phyloP scores from a whole-genome alignment of 768 basidiomycete species.

The Royoungia palumana region DNA sequence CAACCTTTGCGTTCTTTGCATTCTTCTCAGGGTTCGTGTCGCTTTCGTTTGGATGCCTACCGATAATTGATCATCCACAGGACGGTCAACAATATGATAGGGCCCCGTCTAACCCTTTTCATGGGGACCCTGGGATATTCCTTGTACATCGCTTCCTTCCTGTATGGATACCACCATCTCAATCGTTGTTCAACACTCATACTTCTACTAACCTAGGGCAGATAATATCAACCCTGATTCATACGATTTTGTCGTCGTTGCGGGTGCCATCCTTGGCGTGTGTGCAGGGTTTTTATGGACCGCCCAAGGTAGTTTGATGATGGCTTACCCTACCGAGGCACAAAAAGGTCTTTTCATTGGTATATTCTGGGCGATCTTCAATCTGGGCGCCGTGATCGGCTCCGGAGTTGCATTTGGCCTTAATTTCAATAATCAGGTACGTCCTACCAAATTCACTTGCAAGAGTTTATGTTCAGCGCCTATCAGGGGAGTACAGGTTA shows the following conservation, averaged over 20 bases:
- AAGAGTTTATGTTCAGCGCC: not conserved
- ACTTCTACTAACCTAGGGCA: slow-evolving; percentile 39
- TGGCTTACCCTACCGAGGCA: slow-evolving; percentile 76
- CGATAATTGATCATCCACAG: slow-evolving; percentile 32
- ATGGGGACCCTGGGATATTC: slow-evolving; percentile 76
- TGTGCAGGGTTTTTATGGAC: slow-evolving; percentile 77
- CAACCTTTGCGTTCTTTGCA: slow-evolving; percentile 56
- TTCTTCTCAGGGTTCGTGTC: slow-evolving; percentile 67
- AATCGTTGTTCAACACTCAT: not conserved
- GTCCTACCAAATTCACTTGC: slow-evolving; percentile 14
- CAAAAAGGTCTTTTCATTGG: slow-evolving; percentile 77
- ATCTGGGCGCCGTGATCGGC: slow-evolving; percentile 76
- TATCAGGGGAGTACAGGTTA: slow-evolving; percentile 31
- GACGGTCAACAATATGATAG: slow-evolving; percentile 77
- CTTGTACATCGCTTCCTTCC: slow-evolving; percentile 68
- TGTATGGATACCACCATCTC: slow-evolving; percentile 43
- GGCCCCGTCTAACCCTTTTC: slow-evolving; percentile 68
- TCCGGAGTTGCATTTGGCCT: slow-evolving; percentile 69
- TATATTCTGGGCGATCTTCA: slow-evolving; percentile 85
- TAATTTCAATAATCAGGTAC: slow-evolving; percentile 61
- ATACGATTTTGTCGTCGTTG: slow-evolving; percentile 61
- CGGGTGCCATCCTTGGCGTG: slow-evolving; percentile 71
- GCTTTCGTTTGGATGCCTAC: not conserved
- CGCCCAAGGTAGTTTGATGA: slow-evolving; percentile 80
- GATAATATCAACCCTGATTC: slow-evolving; percentile 66